phyloP scores from a whole-genome alignment of 192 early-diverging fungal species.

The Coemansia sp. region DNA sequence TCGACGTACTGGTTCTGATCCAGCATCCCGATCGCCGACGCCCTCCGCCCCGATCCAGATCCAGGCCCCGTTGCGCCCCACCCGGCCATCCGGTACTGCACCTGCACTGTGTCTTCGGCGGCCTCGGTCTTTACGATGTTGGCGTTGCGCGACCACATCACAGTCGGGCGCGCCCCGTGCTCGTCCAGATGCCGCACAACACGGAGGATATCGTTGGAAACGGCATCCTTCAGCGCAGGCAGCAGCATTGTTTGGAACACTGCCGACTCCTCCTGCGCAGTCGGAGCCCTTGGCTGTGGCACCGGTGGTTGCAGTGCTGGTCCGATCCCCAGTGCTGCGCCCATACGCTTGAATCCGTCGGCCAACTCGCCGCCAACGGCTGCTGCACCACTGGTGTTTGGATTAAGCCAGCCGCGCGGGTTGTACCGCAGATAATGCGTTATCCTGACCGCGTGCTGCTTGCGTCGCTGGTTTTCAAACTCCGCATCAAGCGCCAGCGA shows the following conservation, averaged over 20 bases:
- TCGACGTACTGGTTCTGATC: conserved; percentile 22
- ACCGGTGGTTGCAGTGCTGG: neutral
- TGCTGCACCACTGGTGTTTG: neutral
- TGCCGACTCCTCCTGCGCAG: neutral
- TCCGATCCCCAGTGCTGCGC: neutral
- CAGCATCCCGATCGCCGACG: neutral
- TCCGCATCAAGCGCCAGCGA: conserved; percentile 37
- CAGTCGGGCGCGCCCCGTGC: conserved; percentile 30
- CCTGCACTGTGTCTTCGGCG: conserved; percentile 4
- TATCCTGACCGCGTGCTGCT: conserved; percentile 37
- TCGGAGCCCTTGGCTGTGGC: neutral
- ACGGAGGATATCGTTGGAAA: conserved; percentile 12
- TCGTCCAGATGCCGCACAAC: conserved; percentile 16
- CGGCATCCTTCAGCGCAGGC: conserved; percentile 13
- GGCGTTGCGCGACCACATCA: conserved; percentile 47
- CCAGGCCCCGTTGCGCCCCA: conserved; percentile 17
- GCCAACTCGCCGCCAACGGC: conserved; percentile 8
- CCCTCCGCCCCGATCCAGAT: neutral
- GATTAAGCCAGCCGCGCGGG: conserved; percentile 47
- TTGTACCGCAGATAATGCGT: conserved; percentile 36
- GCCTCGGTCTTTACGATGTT: conserved; percentile 8
- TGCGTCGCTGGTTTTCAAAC: conserved; percentile 29
- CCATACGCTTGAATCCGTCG: conserved; percentile 3
- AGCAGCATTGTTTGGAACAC: conserved; percentile 24
- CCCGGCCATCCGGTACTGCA: conserved; percentile 23